Evolutionary conservation across 2,329 filamentous ascomycete species (phyloP).

Genomic region (Blumeriella jaapii): DNA sequence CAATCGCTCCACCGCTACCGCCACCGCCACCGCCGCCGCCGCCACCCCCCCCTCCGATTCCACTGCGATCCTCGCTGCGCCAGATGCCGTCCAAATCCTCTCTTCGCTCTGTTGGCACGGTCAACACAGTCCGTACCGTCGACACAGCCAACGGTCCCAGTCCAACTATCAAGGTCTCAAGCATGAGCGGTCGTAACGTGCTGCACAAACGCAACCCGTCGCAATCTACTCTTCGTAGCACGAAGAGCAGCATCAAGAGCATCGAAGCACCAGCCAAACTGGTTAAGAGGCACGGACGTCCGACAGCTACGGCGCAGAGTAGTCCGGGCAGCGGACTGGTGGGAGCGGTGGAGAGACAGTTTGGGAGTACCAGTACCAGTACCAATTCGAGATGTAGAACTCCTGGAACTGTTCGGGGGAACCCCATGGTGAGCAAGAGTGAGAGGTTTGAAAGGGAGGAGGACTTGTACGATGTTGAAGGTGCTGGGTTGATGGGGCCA

Average conservation of each 20-base stretch:
- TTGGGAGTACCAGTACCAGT: constrained; percentile 17
- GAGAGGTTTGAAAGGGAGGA: constrained; percentile 7
- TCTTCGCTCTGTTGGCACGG: constrained; percentile 12
- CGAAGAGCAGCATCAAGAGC: constrained; percentile 16
- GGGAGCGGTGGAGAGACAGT: constrained; percentile 25
- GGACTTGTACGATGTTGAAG: constrained; percentile 14
- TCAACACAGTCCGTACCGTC: constrained; percentile 6
- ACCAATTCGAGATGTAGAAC: constrained; percentile 6
- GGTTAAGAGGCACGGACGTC: constrained; percentile 14
- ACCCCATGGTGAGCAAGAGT: background rate
- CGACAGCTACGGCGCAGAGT: constrained; percentile 1
- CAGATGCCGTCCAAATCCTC: constrained; percentile 16
- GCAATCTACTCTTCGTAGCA: constrained; percentile 17
- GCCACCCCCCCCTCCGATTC: constrained; percentile 17
- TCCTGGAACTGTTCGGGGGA: background rate
- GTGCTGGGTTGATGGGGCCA: constrained; percentile 8
- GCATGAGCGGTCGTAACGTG: constrained; percentile 13
- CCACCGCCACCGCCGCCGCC: constrained; percentile 9
- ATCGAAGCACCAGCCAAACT: constrained; percentile 22
- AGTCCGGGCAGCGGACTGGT: constrained; percentile 20
- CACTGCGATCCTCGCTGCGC: constrained; percentile 14
- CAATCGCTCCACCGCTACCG: constrained; percentile 3
- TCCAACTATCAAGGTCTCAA: constrained; percentile 9
- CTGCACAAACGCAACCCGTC: constrained; percentile 20
- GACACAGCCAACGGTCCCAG: constrained; percentile 10